A percentile compares a stretch with the other conserved stretches of the same genome.
Evolutionary conservation across 441 rosid genomes (phyloP).

Genomic region (Gossypium gossypioides): DNA sequence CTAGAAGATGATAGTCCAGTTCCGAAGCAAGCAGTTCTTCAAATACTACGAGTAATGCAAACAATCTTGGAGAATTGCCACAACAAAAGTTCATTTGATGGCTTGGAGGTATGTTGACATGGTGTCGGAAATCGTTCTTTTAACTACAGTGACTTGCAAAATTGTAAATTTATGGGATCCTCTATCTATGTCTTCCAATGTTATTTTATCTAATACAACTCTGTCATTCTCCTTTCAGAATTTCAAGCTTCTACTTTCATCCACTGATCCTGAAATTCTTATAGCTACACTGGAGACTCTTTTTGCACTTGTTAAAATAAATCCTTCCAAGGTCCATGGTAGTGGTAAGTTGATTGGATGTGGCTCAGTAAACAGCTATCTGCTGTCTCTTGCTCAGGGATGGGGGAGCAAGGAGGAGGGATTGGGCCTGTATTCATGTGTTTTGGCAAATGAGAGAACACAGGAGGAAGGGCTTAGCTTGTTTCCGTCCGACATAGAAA

Average conservation of each 20-base stretch:
- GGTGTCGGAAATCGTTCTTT: neutral
- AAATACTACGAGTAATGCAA: conserved; percentile 88
- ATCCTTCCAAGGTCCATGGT: conserved; percentile 83
- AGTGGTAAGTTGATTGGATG: conserved; percentile 80
- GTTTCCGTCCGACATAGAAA: conserved; percentile 69
- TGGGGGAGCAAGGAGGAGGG: conserved; percentile 99
- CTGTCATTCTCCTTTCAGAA: conserved; percentile 44
- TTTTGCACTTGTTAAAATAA: conserved; percentile 78
- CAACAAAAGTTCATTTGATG: conserved; percentile 86
- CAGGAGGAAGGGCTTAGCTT: conserved; percentile 78
- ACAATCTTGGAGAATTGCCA: conserved; percentile 85
- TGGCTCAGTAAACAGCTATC: conserved; percentile 74
- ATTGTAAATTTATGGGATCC: neutral
- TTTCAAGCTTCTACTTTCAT: conserved; percentile 85
- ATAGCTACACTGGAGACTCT: conserved; percentile 84
- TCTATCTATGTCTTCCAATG: neutral
- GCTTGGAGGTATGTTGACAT: conserved; percentile 61
- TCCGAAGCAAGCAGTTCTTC: conserved; percentile 75
- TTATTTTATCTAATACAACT: conserved; percentile 17
- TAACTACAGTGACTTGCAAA: neutral
- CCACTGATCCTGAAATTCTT: conserved; percentile 95
- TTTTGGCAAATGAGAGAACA: conserved; percentile 78
- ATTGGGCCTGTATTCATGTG: conserved; percentile 83
- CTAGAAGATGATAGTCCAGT: conserved; percentile 60
- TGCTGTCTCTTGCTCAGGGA: conserved; percentile 87